A percentile compares a stretch with the other conserved stretches of the same genome.
These are phyloP conservation scores for Penicillium sp. DNA, from an alignment of 2,329 filamentous ascomycete genomes.

Conservation along the genomic window DNA sequence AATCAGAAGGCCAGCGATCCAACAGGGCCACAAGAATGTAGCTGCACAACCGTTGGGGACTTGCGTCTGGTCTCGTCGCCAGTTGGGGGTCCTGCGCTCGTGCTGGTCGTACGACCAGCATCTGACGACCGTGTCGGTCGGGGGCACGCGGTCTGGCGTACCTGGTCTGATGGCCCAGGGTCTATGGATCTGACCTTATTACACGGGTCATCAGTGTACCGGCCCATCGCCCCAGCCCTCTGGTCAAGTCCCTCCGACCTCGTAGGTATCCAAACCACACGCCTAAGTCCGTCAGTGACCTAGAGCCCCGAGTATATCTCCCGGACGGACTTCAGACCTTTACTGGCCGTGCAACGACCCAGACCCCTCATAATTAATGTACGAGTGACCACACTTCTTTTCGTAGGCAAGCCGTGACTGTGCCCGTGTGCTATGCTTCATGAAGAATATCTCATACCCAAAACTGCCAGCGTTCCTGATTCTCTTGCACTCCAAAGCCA, in stretches of 20 bases:
- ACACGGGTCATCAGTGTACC: slow-evolving; percentile 7
- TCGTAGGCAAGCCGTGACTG: no score
- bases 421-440: no score
- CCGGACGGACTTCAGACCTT: slow-evolving; percentile 8
- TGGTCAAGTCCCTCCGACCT: slow-evolving; percentile 10
- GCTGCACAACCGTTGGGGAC: slow-evolving; percentile 8
- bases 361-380: no score
- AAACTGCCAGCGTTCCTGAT: no score
- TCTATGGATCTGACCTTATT: slow-evolving; percentile 7
- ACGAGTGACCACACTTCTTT: no score
- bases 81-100: slow-evolving; percentile 16
- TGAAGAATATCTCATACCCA: no score
- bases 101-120: slow-evolving; percentile 16
- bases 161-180: slow-evolving; percentile 8
- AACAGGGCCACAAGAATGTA: slow-evolving; percentile 8
- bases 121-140: slow-evolving; percentile 14
- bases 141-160: slow-evolving; percentile 9
- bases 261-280: slow-evolving; percentile 12
- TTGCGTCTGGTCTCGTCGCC: slow-evolving; percentile 10
- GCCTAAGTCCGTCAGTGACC: slow-evolving; percentile 8
- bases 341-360: no score
- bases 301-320: slow-evolving; percentile 12
- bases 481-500: no score
- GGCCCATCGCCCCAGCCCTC: slow-evolving; percentile 7
- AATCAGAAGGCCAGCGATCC: no score